Base-by-base conservation (phyloP, 345 rosid genomes). In the Punica granatum region DNA sequence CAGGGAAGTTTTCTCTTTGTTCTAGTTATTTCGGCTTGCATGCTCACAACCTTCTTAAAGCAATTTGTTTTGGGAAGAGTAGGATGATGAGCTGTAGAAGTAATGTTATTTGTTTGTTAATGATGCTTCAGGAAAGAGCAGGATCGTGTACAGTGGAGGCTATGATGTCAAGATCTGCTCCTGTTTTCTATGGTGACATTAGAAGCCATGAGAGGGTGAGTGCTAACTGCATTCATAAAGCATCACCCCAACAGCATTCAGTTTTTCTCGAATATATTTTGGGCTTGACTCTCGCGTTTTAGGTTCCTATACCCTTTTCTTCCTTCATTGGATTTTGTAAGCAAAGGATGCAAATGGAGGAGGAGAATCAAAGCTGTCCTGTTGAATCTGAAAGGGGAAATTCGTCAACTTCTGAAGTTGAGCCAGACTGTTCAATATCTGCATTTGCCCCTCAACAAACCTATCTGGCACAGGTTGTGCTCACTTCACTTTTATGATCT, bases 151-250 rank as follows among this genome's bases (percentile, higher is more conserved):
- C 63, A 0, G 92, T 89, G 64, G 96, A 91, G 76, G 95, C 88
- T 36, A 89, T 93, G 96, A 77, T 85, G 61, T 84, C 95, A 26
- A 79, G 77, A 78, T 70, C 83, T 3, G 97, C 92, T 6, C 90
- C 92, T 0, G 81, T 89, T 25, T 89, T 89, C 68, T 86, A 83
- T 61, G 96, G 92, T 69, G 96, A 87, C 74, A 80, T 90, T 58
- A 82, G 99, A 85, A 83, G 88, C 79, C 99, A 94, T 60, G 94
- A 94, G 82, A 85, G 96, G 85, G 94, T 85, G 83, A 77, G 75
- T 28, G 39, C 32, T 14, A 11, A 15, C 0, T n/a, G 21, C 32
- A 28, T 60, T 19, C 2, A 0, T 35, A 8, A 34, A 43, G 6
- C 32, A 46, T 23, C 28, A 9, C 23, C 35, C 3, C 30, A 30